Evolutionary conservation across 805 yeast species (phyloP).

Genomic region (Suhomyces kilbournensis): DNA sequence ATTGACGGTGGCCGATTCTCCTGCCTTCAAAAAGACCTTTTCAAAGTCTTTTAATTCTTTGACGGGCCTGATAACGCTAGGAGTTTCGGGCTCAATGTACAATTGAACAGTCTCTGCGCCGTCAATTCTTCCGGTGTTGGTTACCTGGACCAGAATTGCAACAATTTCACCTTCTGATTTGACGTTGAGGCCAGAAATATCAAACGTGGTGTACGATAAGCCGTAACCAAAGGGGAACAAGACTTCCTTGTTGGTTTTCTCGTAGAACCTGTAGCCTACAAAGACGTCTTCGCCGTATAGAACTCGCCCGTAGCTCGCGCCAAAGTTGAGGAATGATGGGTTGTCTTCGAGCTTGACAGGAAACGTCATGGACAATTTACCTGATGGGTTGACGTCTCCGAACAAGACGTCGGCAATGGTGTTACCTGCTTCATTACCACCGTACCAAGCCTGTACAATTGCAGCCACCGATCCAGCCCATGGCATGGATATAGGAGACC

Average conservation of each 20-base stretch:
- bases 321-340: constrained; percentile 54
- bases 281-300: constrained; percentile 65
- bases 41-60: constrained; percentile 61
- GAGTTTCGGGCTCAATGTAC: constrained; percentile 41
- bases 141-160: constrained; percentile 37
- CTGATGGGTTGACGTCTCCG: constrained; percentile 61
- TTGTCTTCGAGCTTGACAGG: constrained; percentile 52
- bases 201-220: constrained; percentile 56
- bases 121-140: constrained; percentile 45
- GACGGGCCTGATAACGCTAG: constrained; percentile 47
- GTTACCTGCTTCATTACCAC: constrained; percentile 58
- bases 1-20: constrained; percentile 37
- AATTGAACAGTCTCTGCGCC: constrained; percentile 60
- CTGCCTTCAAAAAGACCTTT: constrained; percentile 46
- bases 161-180: constrained; percentile 21
- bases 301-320: constrained; percentile 50
- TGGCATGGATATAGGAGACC: constrained; percentile 61
- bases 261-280: constrained; percentile 63
- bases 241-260: constrained; percentile 43
- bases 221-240: constrained; percentile 64
- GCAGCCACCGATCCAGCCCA: constrained; percentile 44
- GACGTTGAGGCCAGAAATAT: constrained; percentile 36
- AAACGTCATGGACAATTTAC: constrained; percentile 55
- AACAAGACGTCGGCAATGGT: constrained; percentile 58
- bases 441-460: constrained; percentile 53